A percentile compares a stretch with the other conserved stretches of the same genome.
Evolutionary conservation across 148 eudicot species (phyloP).

Genomic region (Suaeda aralocaspica): DNA sequence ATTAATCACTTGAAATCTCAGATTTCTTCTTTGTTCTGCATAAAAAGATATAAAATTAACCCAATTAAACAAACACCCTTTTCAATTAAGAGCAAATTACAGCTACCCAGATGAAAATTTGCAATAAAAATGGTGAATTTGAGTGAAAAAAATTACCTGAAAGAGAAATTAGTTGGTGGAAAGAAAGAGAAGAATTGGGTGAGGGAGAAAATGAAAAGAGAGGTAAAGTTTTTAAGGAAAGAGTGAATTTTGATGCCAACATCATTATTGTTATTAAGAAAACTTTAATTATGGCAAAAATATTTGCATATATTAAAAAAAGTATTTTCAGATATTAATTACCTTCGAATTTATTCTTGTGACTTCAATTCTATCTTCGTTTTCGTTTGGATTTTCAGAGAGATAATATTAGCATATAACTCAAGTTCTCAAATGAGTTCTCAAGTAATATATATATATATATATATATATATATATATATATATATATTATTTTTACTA

Average conservation of each 20-base stretch:
- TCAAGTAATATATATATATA: no score
- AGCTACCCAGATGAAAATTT: constrained; percentile 5
- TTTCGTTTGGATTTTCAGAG: not conserved
- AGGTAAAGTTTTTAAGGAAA: constrained; percentile 16
- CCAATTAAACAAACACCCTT: constrained; percentile 11
- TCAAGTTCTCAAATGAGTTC: no score
- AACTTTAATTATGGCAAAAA: not conserved
- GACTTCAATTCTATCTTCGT: not conserved
- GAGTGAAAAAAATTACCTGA: constrained; percentile 19
- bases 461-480: no score
- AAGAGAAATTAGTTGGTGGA: not conserved
- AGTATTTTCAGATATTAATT: not conserved
- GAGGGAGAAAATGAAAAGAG: constrained; percentile 1
- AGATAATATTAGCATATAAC: no score
- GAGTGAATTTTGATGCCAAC: constrained; percentile 5
- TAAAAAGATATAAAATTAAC: not conserved
- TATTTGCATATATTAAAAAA: no score
- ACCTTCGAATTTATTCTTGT: not conserved
- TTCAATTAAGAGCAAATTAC: not conserved
- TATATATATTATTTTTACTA: no score
- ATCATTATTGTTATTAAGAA: constrained; percentile 9
- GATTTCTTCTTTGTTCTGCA: constrained; percentile 49
- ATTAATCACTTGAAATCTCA: constrained; percentile 30
- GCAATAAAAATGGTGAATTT: not conserved
- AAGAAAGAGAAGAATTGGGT: constrained; percentile 10